These are phyloP conservation scores for Sporobolomyces roseus DNA, from an alignment of 768 basidiomycete genomes.

Conservation along the genomic window DNA sequence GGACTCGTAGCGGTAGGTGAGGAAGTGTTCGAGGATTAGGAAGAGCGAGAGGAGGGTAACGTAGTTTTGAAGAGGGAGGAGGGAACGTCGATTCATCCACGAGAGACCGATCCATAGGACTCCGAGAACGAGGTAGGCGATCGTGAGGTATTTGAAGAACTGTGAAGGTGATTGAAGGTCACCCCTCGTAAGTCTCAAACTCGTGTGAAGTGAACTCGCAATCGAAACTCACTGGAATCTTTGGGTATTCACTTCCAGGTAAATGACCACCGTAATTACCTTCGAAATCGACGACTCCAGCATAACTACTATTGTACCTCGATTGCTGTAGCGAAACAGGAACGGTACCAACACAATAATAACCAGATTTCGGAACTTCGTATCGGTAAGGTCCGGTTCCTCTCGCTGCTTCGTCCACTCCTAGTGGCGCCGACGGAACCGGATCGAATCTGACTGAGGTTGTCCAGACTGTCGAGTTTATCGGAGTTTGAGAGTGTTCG, in stretches of 20 bases:
- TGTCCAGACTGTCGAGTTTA: conserved; percentile 70
- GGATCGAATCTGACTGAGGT: conserved; percentile 63
- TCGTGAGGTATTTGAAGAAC: conserved; percentile 58
- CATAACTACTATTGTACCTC: conserved; percentile 29
- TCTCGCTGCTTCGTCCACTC: conserved; percentile 14
- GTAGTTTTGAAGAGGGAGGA: conserved; percentile 89
- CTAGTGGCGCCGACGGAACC: conserved; percentile 43
- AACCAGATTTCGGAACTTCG: conserved; percentile 76
- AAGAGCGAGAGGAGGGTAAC: conserved; percentile 81
- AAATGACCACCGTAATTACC: conserved; percentile 85
- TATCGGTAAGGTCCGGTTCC: conserved; percentile 69
- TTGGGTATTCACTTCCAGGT: conserved; percentile 91
- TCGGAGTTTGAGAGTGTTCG: not conserved
- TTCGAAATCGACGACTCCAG: conserved; percentile 68
- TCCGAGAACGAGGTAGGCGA: conserved; percentile 69
- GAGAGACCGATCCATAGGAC: conserved; percentile 77
- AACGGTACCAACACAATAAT: conserved; percentile 88
- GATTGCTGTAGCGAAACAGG: conserved; percentile 72
- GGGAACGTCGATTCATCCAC: conserved; percentile 70
- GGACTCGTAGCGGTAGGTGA: conserved; percentile 83
- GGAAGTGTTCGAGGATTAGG: conserved; percentile 74
- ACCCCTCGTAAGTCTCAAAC: too few species aligned
- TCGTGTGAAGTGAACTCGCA: too few species aligned
- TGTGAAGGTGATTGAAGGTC: not conserved
- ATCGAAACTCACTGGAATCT: conserved; percentile 74